These are phyloP conservation scores for Blastocystis sp. DNA, from an alignment of 352 stramenopile genomes.

Conservation along the genomic window DNA sequence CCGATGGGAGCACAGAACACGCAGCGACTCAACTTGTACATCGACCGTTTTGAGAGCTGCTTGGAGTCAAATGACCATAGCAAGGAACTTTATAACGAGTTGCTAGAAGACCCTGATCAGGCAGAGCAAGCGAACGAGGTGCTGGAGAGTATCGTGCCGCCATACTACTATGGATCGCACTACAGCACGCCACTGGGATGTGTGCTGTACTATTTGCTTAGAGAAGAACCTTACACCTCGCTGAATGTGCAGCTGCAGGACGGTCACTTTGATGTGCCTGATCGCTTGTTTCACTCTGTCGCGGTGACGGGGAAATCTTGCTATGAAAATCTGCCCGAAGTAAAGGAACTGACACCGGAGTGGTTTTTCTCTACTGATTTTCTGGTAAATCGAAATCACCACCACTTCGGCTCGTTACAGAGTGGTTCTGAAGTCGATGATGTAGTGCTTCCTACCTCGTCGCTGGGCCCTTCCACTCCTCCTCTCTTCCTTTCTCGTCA, in stretches of 20 bases:
- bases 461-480: constrained; percentile 68
- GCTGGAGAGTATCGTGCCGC: constrained; percentile 72
- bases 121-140: constrained; percentile 79
- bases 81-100: constrained; percentile 62
- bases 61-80: constrained; percentile 61
- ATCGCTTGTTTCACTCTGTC: constrained; percentile 90
- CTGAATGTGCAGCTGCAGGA: constrained; percentile 85
- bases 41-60: constrained; percentile 69
- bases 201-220: constrained; percentile 92
- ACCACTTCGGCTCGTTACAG: constrained; percentile 85
- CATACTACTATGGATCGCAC: constrained; percentile 84
- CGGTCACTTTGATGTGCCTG: constrained; percentile 92
- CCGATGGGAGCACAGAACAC: constrained; percentile 88
- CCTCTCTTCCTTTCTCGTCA: constrained; percentile 89
- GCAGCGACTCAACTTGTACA: constrained; percentile 69
- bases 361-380: constrained; percentile 87
- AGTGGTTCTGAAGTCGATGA: constrained; percentile 61
- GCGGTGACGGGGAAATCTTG: constrained; percentile 88
- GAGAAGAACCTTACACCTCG: constrained; percentile 87
- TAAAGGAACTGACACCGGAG: constrained; percentile 97
- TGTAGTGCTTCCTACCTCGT: background rate
- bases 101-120: constrained; percentile 67
- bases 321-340: constrained; percentile 81
- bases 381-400: constrained; percentile 86
- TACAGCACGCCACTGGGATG: constrained; percentile 92